phyloP scores from a whole-genome alignment of 2,329 filamentous ascomycete species.

The Aureobasidium sp. region DNA sequence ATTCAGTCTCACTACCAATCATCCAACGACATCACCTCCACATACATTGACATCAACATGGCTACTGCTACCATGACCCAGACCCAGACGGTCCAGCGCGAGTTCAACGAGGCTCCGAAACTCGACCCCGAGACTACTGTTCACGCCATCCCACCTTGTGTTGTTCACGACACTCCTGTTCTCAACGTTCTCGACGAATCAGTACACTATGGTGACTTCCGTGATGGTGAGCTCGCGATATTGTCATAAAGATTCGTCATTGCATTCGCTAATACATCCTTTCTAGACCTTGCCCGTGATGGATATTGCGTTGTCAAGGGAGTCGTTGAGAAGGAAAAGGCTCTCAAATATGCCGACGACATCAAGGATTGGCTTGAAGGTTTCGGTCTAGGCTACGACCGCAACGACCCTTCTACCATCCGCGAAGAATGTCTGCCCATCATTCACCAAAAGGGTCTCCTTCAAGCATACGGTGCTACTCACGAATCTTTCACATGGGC shows the following conservation, averaged over 20 bases:
- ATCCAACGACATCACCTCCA: neutral
- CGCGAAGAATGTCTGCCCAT: constrained; percentile 33
- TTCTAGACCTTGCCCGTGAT: constrained; percentile 24
- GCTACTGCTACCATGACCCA: constrained; percentile 1
- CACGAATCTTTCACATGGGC: constrained; percentile 40
- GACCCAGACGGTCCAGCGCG: neutral
- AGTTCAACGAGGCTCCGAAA: constrained; percentile 1
- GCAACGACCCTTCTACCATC: constrained; percentile 30
- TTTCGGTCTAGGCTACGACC: constrained; percentile 25
- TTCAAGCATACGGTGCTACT: constrained; percentile 27
- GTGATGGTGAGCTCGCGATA: neutral
- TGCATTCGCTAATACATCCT: neutral
- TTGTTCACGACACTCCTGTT: constrained; percentile 9
- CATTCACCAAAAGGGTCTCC: constrained; percentile 29
- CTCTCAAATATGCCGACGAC: constrained; percentile 29
- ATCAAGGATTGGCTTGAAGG: constrained; percentile 29
- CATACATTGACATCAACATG: neutral
- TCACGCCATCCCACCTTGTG: neutral
- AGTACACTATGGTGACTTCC: constrained; percentile 9
- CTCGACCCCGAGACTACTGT: neutral
- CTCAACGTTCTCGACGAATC: constrained; percentile 6
- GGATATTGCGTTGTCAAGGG: constrained; percentile 44
- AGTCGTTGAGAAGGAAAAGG: constrained; percentile 37
- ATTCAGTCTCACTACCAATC: neutral
- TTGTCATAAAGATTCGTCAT: neutral